These are phyloP conservation scores for Harrya chromipes DNA, from an alignment of 768 basidiomycete genomes.

Conservation along the genomic window DNA sequence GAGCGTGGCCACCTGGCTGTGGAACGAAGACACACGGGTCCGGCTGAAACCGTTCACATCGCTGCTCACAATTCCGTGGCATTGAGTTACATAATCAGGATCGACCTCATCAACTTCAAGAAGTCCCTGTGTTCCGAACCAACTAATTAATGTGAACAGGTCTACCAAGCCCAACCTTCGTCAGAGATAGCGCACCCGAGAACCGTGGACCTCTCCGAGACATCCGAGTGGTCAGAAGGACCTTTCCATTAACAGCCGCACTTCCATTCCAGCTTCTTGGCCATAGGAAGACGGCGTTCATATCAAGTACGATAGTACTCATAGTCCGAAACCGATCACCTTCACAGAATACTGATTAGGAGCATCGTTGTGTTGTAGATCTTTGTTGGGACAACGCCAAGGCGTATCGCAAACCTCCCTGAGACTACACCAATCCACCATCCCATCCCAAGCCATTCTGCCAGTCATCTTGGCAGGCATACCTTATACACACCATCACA, in stretches of 20 bases:
- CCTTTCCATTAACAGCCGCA: conserved; percentile 1
- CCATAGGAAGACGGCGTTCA: conserved; percentile 18
- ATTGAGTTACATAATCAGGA: conserved; percentile 23
- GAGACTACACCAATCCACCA: too few species aligned
- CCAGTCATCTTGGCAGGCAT: too few species aligned
- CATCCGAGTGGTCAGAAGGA: background rate
- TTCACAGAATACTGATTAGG: too few species aligned
- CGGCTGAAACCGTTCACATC: conserved; percentile 17
- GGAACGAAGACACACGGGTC: background rate
- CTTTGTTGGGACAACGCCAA: too few species aligned
- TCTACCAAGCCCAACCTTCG: background rate
- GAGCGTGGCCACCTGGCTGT: conserved; percentile 16
- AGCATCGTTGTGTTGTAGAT: too few species aligned
- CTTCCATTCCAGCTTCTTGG: conserved; percentile 15
- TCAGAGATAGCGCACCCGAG: conserved; percentile 1
- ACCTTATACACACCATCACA: too few species aligned
- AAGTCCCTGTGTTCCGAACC: background rate
- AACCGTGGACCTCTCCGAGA: background rate
- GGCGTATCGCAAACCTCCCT: too few species aligned
- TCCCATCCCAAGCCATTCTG: too few species aligned
- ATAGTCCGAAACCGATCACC: too few species aligned
- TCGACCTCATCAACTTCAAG: conserved; percentile 14
- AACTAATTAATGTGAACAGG: conserved; percentile 9
- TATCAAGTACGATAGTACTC: background rate
- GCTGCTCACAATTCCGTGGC: conserved; percentile 4